Conservation (phyloP, 805 yeast genomes). For the Kluyveromyces dobzhanskii region DNA sequence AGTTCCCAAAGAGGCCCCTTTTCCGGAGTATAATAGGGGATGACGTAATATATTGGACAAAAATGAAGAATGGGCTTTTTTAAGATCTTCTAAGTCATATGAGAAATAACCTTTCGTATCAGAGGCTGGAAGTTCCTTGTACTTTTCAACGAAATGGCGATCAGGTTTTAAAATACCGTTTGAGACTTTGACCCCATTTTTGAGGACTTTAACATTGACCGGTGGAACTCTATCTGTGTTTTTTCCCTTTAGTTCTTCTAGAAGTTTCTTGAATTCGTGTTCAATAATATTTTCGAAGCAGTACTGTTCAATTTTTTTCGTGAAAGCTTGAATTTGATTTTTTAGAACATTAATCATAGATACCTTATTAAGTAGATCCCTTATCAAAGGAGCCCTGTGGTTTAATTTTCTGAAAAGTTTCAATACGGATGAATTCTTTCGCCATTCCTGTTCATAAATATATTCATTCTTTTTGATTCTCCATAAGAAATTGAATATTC, state of each 20-base stretch:
- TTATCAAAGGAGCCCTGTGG: slow-evolving; percentile 18
- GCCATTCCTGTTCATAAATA: slow-evolving; percentile 45
- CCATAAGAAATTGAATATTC: slow-evolving; percentile 83
- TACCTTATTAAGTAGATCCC: slow-evolving; percentile 23
- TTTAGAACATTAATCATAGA: slow-evolving; percentile 26
- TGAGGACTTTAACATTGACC: slow-evolving; percentile 25
- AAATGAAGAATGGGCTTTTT: slow-evolving; percentile 29
- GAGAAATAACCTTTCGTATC: slow-evolving; percentile 17
- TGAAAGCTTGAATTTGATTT: slow-evolving; percentile 29
- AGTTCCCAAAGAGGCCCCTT: slow-evolving; percentile 21
- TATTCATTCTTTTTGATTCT: slow-evolving; percentile 55
- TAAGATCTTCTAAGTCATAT: slow-evolving; percentile 44
- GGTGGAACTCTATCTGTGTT: slow-evolving; percentile 25
- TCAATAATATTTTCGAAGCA: slow-evolving; percentile 29
- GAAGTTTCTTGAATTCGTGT: slow-evolving; percentile 22
- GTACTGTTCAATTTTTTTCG: slow-evolving; percentile 25
- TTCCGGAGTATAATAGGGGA: slow-evolving; percentile 1
- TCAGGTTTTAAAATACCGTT: slow-evolving; percentile 27
- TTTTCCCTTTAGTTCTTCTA: slow-evolving; percentile 26
- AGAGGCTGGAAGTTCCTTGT: not conserved
- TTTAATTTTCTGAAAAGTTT: slow-evolving; percentile 21
- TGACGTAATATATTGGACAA: slow-evolving; percentile 15
- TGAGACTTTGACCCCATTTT: slow-evolving; percentile 20
- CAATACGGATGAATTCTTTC: slow-evolving; percentile 27
- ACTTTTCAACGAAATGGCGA: slow-evolving; percentile 4